Evolutionary conservation across 2,329 filamentous ascomycete species (phyloP).

Genomic region (Ophiostoma tasmaniense): DNA sequence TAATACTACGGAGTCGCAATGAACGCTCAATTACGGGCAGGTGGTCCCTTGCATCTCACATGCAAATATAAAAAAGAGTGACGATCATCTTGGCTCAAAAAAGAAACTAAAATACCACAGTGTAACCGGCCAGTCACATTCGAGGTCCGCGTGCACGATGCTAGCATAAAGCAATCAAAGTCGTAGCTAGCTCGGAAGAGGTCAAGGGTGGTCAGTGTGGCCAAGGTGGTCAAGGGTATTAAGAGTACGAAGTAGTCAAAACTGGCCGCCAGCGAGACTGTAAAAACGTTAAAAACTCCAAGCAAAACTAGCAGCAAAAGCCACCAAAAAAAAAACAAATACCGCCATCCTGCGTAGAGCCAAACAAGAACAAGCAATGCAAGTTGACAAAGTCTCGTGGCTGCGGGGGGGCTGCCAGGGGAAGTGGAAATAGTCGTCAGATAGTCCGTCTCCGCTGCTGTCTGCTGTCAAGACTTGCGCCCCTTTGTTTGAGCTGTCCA

Average conservation of each 20-base stretch:
- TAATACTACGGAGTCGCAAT: too few species aligned
- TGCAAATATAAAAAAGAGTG: background rate
- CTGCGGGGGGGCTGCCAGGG: background rate
- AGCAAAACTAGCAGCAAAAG: background rate
- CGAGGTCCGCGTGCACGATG: background rate
- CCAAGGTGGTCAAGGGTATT: background rate
- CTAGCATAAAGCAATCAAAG: background rate
- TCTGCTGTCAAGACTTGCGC: background rate
- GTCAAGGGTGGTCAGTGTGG: background rate
- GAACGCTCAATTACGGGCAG: background rate
- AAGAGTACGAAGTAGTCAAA: too few species aligned
- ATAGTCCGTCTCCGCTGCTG: background rate
- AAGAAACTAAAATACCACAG: background rate
- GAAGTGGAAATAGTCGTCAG: background rate
- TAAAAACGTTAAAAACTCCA: background rate
- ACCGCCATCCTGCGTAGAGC: background rate
- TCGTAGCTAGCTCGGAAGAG: background rate
- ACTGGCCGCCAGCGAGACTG: background rate
- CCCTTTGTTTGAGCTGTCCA: background rate
- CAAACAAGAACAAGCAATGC: background rate
- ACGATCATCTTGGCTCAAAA: background rate
- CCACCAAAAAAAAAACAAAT: background rate
- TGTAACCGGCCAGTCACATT: background rate
- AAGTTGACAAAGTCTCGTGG: background rate
- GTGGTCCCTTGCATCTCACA: slow-evolving; percentile 4